phyloP scores from a whole-genome alignment of 768 basidiomycete species.

The Russula griseocarnosa region DNA sequence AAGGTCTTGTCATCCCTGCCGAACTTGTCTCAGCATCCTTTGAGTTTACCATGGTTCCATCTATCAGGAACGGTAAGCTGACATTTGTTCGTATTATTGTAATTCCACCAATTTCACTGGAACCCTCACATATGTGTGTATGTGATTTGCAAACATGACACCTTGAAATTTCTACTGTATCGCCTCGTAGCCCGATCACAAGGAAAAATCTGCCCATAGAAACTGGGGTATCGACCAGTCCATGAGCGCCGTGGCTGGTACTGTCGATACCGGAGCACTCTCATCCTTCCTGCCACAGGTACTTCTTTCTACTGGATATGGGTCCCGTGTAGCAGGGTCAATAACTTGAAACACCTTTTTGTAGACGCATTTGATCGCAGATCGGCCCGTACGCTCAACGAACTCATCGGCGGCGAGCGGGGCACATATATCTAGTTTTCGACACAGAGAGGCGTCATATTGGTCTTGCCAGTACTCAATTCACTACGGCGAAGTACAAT shows the following conservation, averaged over 20 bases:
- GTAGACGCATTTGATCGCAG: constrained; percentile 36
- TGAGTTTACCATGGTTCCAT: constrained; percentile 31
- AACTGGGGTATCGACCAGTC: constrained; percentile 39
- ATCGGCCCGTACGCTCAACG: constrained; percentile 44
- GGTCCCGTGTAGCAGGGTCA: constrained; percentile 13
- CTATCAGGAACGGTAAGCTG: constrained; percentile 36
- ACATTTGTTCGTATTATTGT: constrained; percentile 38
- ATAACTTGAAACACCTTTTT: constrained; percentile 23
- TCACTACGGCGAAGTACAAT: constrained; percentile 42
- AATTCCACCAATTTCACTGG: constrained; percentile 37
- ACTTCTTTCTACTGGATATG: constrained; percentile 8
- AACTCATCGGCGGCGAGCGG: constrained; percentile 40
- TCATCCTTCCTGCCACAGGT: constrained; percentile 35
- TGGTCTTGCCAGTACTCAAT: constrained; percentile 52
- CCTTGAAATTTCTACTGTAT: background rate
- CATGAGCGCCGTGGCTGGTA: constrained; percentile 33
- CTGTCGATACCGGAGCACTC: constrained; percentile 39
- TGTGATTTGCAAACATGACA: too few species aligned
- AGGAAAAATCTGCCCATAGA: constrained; percentile 31
- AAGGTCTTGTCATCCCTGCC: constrained; percentile 36
- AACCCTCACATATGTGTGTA: constrained; percentile 33
- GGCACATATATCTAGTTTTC: constrained; percentile 46
- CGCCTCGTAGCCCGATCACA: constrained; percentile 32
- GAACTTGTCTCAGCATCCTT: constrained; percentile 35
- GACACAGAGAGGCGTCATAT: constrained; percentile 57